A percentile compares a stretch with the other conserved stretches of the same genome.
phyloP scores from a whole-genome alignment of 352 stramenopile species.

The Phytophthora multivora region DNA sequence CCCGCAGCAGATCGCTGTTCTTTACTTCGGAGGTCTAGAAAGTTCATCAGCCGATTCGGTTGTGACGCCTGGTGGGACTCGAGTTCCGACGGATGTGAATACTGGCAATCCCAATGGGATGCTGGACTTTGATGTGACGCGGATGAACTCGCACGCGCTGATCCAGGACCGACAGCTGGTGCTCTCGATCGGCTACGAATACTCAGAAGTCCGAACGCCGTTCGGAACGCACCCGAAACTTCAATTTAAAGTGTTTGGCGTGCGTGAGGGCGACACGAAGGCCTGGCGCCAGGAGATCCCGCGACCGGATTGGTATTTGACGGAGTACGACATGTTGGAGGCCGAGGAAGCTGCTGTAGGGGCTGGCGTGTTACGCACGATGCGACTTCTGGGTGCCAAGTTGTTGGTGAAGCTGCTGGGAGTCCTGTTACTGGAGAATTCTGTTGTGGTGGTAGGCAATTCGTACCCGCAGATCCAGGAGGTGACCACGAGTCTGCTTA shows the following conservation, averaged over 20 bases:
- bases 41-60: conserved; percentile 28
- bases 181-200: conserved; percentile 68
- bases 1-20: conserved; percentile 76
- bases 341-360: conserved; percentile 44
- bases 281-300: conserved; percentile 73
- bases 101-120: conserved; percentile 50
- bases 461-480: conserved; percentile 82
- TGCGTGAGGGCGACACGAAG: conserved; percentile 56
- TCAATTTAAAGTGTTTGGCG: conserved; percentile 70
- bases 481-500: conserved; percentile 68
- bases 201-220: conserved; percentile 26
- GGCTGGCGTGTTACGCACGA: conserved; percentile 51
- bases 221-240: conserved; percentile 43
- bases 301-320: conserved; percentile 76
- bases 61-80: conserved; percentile 30
- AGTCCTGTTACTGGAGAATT: conserved; percentile 72
- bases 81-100: conserved; percentile 20
- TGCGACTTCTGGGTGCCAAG: conserved; percentile 73
- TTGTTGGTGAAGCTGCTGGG: conserved; percentile 73
- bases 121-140: conserved; percentile 76
- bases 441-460: conserved; percentile 71
- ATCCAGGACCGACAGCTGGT: conserved; percentile 73
- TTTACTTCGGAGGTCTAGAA: conserved; percentile 48
- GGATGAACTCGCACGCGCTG: conserved; percentile 77
- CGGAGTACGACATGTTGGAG: conserved; percentile 62